Conservation (phyloP, 1,139 yeast species). For the Pneumocystis wakefieldiae region DNA sequence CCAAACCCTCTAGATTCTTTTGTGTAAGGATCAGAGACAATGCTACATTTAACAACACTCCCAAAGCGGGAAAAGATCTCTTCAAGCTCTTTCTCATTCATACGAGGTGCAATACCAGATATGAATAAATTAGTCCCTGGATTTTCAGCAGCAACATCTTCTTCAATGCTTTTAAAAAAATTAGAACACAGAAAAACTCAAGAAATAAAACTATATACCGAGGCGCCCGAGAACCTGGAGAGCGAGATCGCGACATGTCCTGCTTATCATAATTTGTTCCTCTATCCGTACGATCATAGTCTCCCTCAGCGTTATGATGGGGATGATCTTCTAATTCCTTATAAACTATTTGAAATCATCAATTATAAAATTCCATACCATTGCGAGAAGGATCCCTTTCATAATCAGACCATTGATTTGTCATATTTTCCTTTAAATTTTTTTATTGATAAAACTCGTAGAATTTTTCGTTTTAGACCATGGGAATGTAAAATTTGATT, state of each 20-base stretch:
- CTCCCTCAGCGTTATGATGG: conserved; percentile 4
- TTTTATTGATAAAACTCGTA: background rate
- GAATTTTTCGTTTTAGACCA: background rate
- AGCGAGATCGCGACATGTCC: conserved; percentile 2
- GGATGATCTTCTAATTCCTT: background rate
- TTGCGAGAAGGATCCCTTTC: background rate
- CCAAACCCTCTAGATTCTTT: conserved; percentile 29
- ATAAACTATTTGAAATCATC: background rate
- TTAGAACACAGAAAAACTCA: conserved; percentile 3
- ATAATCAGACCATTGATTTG: background rate
- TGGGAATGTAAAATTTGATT: background rate
- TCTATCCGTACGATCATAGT: conserved; percentile 14
- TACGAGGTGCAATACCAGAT: conserved; percentile 26
- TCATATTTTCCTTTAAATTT: background rate
- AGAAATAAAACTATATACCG: conserved; percentile 4
- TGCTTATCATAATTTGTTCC: conserved; percentile 1
- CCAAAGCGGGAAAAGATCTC: conserved; percentile 25
- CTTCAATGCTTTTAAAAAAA: background rate
- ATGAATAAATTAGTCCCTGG: conserved; percentile 29
- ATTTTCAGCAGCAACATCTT: conserved; percentile 21
- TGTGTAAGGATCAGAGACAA: conserved; percentile 29
- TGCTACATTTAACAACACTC: conserved; percentile 24
- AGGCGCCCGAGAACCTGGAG: conserved; percentile 13
- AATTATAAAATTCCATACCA: background rate
- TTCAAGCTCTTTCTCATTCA: conserved; percentile 23